These are phyloP conservation scores for Colletotrichum gigasporum DNA, from an alignment of 2,329 filamentous ascomycete species.

Conservation along the genomic window DNA sequence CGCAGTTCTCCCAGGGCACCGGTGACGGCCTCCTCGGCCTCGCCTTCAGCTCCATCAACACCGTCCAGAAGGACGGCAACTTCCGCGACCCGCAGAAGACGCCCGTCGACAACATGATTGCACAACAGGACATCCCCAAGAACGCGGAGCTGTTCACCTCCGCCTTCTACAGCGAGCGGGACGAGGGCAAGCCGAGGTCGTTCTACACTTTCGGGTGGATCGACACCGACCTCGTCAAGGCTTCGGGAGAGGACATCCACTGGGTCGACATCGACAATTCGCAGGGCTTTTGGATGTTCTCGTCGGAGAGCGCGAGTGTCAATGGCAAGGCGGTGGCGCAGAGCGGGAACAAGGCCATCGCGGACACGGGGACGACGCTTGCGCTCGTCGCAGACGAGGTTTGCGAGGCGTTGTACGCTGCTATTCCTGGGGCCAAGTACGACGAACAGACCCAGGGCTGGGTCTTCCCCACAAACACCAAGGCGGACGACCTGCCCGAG, in stretches of 20 bases:
- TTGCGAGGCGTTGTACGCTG: constrained; percentile 36
- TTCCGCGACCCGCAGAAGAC: constrained; percentile 63
- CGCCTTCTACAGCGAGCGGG: constrained; percentile 24
- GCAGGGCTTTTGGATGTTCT: constrained; percentile 76
- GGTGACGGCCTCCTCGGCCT: constrained; percentile 76
- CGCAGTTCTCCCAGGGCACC: constrained; percentile 66
- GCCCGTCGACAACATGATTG: constrained; percentile 78
- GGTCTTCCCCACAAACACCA: constrained; percentile 53
- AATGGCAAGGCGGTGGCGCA: constrained; percentile 50
- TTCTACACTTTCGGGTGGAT: constrained; percentile 79
- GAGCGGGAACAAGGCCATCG: constrained; percentile 56
- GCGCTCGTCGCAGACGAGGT: constrained; percentile 54
- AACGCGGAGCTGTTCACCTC: constrained; percentile 54
- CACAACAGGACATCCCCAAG: constrained; percentile 75
- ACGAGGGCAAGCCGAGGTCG: constrained; percentile 65
- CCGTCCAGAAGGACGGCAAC: constrained; percentile 62
- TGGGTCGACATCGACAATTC: constrained; percentile 70
- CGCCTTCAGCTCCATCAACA: constrained; percentile 73
- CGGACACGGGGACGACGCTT: constrained; percentile 71
- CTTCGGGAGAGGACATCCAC: constrained; percentile 62
- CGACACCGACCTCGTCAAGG: constrained; percentile 68
- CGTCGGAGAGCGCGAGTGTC: constrained; percentile 65
- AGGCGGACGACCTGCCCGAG: constrained; percentile 48
- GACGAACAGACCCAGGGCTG: constrained; percentile 35
- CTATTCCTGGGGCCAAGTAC: constrained; percentile 36